These are phyloP conservation scores for Ophiocordyceps camponoti-floridani DNA, from an alignment of 2,329 filamentous ascomycete species.

Conservation along the genomic window DNA sequence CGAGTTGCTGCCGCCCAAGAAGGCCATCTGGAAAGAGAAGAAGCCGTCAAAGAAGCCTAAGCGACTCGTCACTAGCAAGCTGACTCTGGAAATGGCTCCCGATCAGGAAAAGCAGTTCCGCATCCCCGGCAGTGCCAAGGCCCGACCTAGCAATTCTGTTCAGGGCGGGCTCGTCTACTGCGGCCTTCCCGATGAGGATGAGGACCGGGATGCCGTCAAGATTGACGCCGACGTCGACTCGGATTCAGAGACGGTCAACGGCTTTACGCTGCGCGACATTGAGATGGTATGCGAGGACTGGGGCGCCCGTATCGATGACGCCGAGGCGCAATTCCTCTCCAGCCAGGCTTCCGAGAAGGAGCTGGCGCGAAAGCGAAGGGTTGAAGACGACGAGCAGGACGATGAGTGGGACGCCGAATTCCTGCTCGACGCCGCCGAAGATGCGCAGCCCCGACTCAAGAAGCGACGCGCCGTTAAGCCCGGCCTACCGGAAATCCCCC, in stretches of 20 bases:
- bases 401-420: slow-evolving; percentile 49
- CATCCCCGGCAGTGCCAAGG: slow-evolving; percentile 43
- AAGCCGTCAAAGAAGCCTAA: slow-evolving; percentile 64
- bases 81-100: slow-evolving; percentile 67
- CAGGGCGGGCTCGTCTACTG: slow-evolving; percentile 26
- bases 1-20: slow-evolving; percentile 65
- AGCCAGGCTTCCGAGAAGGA: slow-evolving; percentile 13
- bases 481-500: slow-evolving; percentile 38
- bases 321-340: slow-evolving; percentile 18
- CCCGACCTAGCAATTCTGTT: slow-evolving; percentile 34
- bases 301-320: slow-evolving; percentile 43
- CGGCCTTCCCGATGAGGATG: slow-evolving; percentile 15
- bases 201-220: slow-evolving; percentile 18
- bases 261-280: slow-evolving; percentile 63
- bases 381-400: slow-evolving; percentile 23
- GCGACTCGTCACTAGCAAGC: slow-evolving; percentile 68
- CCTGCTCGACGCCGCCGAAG: slow-evolving; percentile 26
- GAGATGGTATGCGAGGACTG: slow-evolving; percentile 77
- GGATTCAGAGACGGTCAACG: slow-evolving; percentile 50
- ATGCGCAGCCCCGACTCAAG: slow-evolving; percentile 35
- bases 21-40: slow-evolving; percentile 62
- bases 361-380: slow-evolving; percentile 9
- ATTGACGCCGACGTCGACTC: slow-evolving; percentile 32
- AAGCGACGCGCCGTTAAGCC: slow-evolving; percentile 47
- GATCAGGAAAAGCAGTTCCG: slow-evolving; percentile 80